phyloP scores from a whole-genome alignment of 352 stramenopile genomes.

The Peronospora belbahrii region DNA sequence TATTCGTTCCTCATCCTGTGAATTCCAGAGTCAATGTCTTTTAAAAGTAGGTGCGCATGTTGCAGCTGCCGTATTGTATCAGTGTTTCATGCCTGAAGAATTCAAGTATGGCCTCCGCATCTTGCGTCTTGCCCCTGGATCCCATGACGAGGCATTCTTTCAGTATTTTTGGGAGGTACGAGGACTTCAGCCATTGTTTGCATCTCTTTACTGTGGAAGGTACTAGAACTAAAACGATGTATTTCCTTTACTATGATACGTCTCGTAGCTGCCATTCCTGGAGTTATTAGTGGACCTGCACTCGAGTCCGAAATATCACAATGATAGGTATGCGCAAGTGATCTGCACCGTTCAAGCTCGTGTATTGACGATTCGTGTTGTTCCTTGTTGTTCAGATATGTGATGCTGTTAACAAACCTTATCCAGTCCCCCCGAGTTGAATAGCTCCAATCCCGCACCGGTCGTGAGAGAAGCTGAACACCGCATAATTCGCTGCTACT shows the following conservation, averaged over 20 bases:
- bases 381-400: constrained; percentile 28
- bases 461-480: constrained; percentile 68
- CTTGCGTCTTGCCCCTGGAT: constrained; percentile 58
- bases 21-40: constrained; percentile 68
- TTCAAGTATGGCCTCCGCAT: constrained; percentile 78
- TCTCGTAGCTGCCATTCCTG: constrained; percentile 57
- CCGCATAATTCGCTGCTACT: constrained; percentile 77
- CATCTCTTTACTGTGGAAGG: not conserved
- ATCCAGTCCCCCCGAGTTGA: constrained; percentile 80
- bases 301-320: constrained; percentile 61
- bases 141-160: constrained; percentile 68
- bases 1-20: not conserved
- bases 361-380: not conserved
- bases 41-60: constrained; percentile 76
- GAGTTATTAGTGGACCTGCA: constrained; percentile 75
- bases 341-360: not conserved
- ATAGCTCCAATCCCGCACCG: constrained; percentile 56
- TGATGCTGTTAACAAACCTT: constrained; percentile 70
- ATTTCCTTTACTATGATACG: not conserved
- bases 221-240: constrained; percentile 1
- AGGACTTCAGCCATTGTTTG: no score
- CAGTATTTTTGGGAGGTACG: constrained; percentile 86
- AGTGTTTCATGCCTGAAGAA: constrained; percentile 73
- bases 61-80: constrained; percentile 76
- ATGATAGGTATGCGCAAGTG: constrained; percentile 38